These are phyloP conservation scores for Shiraia sp. DNA, from an alignment of 2,329 filamentous ascomycete species.

Conservation along the genomic window DNA sequence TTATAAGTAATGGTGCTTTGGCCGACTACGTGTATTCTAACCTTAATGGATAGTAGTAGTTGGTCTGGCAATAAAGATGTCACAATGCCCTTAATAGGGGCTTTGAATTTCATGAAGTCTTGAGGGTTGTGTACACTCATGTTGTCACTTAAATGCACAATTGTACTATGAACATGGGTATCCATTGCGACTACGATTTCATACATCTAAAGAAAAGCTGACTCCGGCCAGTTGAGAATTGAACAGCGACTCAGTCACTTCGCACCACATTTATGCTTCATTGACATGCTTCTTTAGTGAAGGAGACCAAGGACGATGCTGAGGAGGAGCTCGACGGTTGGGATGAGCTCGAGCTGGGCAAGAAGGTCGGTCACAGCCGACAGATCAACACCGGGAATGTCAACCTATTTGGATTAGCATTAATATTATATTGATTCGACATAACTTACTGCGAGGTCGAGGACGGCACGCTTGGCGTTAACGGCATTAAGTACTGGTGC, in stretches of 20 bases:
- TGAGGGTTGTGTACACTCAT: too few relatives aligned
- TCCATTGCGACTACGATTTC: conserved; percentile 4
- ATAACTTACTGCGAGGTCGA: background rate
- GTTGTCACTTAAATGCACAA: too few relatives aligned
- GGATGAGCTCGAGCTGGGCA: too few relatives aligned
- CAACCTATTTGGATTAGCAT: background rate
- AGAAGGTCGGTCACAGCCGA: background rate
- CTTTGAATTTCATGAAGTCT: too few relatives aligned
- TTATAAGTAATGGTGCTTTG: conserved; percentile 11
- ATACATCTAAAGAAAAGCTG: background rate
- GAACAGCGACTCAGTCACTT: background rate
- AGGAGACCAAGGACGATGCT: background rate
- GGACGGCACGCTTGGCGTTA: background rate
- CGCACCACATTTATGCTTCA: too few relatives aligned
- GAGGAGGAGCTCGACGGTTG: too few relatives aligned
- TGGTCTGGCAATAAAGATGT: too few relatives aligned
- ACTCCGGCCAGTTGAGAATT: too few relatives aligned
- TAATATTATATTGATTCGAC: too few relatives aligned
- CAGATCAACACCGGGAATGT: background rate
- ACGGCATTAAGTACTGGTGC: background rate
- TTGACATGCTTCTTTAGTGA: background rate
- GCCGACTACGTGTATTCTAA: conserved; percentile 20
- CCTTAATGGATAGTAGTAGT: conserved; percentile 3
- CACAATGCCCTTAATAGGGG: too few relatives aligned
- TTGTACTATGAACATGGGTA: background rate